Evolutionary conservation across 495 filamentous ascomycete genomes (phyloP).

Genomic region (Penicillium roqueforti): DNA sequence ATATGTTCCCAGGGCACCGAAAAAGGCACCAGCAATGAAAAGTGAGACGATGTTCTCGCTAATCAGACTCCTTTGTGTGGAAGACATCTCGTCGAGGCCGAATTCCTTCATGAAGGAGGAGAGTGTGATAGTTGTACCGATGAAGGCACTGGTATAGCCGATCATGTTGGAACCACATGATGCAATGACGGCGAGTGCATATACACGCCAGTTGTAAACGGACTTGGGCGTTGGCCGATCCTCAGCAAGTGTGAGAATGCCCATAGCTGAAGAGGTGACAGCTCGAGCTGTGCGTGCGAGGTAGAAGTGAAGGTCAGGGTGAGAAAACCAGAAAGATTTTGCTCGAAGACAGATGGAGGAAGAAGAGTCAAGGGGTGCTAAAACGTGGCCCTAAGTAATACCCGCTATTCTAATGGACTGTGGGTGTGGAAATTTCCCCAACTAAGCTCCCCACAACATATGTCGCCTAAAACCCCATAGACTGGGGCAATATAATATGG

Average conservation of each 20-base stretch:
- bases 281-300: conserved; percentile 4
- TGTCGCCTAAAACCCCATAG: conserved; percentile 26
- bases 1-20: conserved; percentile 61
- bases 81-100: conserved; percentile 41
- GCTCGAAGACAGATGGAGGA: conserved; percentile 2
- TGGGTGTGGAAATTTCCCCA: conserved; percentile 21
- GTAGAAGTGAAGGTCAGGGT: background rate
- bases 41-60: conserved; percentile 65
- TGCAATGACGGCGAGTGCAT: conserved; percentile 55
- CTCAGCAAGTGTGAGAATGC: conserved; percentile 55
- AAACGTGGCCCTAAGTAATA: conserved; percentile 25
- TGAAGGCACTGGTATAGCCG: conserved; percentile 68
- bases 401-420: conserved; percentile 14
- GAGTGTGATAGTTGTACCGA: conserved; percentile 63
- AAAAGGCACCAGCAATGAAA: conserved; percentile 68
- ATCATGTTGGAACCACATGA: conserved; percentile 70
- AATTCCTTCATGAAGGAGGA: conserved; percentile 58
- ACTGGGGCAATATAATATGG: conserved; percentile 34
- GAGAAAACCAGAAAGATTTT: conserved; percentile 1
- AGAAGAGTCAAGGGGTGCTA: conserved; percentile 3
- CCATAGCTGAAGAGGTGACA: conserved; percentile 43
- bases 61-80: conserved; percentile 41
- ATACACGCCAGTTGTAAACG: conserved; percentile 77
- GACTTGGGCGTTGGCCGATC: conserved; percentile 59
- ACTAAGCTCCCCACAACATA: conserved; percentile 32